Evolutionary conservation across 2,329 filamentous ascomycete genomes (phyloP).

Genomic region (Cladophialophora immunda): DNA sequence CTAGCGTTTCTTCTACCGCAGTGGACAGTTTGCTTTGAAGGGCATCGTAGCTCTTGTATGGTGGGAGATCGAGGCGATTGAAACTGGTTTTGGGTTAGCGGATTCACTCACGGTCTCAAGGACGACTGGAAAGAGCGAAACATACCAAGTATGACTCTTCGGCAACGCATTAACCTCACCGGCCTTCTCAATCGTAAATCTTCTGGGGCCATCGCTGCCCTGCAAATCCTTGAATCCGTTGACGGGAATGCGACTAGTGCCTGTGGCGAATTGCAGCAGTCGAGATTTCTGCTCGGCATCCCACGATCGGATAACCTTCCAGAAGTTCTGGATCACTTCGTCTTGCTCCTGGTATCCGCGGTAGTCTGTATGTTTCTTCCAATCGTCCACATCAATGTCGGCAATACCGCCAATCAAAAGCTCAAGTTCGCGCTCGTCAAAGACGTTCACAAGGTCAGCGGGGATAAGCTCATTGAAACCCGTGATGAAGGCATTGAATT

Average conservation of each 20-base stretch:
- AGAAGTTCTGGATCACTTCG: slow-evolving; percentile 98
- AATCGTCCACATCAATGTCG: slow-evolving; percentile 99
- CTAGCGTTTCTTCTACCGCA: slow-evolving; percentile 98
- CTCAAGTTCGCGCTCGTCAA: slow-evolving; percentile 96
- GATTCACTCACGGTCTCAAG: neutral
- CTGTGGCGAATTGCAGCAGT: slow-evolving; percentile 94
- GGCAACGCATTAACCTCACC: slow-evolving; percentile 89
- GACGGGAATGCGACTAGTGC: slow-evolving; percentile 96
- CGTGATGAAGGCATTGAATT: slow-evolving; percentile 97
- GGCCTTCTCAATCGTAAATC: slow-evolving; percentile 98
- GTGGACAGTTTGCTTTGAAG: slow-evolving; percentile 92
- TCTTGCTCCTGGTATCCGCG: slow-evolving; percentile 97
- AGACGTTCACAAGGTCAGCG: slow-evolving; percentile 95
- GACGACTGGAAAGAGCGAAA: slow-evolving; percentile 42
- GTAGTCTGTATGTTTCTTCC: slow-evolving; percentile 99
- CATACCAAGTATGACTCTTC: slow-evolving; percentile 97
- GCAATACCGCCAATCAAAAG: slow-evolving; percentile 97
- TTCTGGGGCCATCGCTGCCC: slow-evolving; percentile 90
- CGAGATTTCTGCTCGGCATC: slow-evolving; percentile 98
- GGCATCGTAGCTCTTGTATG: slow-evolving; percentile 87
- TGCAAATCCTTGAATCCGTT: slow-evolving; percentile 99
- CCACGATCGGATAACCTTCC: slow-evolving; percentile 94
- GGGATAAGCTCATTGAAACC: slow-evolving; percentile 98
- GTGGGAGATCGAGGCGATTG: slow-evolving; percentile 93
- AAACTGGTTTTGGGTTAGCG: slow-evolving; percentile 67